A percentile compares a stretch with the other conserved stretches of the same genome.
phyloP scores from a whole-genome alignment of 139 green algal genomes.

The Asterochloris erici region DNA sequence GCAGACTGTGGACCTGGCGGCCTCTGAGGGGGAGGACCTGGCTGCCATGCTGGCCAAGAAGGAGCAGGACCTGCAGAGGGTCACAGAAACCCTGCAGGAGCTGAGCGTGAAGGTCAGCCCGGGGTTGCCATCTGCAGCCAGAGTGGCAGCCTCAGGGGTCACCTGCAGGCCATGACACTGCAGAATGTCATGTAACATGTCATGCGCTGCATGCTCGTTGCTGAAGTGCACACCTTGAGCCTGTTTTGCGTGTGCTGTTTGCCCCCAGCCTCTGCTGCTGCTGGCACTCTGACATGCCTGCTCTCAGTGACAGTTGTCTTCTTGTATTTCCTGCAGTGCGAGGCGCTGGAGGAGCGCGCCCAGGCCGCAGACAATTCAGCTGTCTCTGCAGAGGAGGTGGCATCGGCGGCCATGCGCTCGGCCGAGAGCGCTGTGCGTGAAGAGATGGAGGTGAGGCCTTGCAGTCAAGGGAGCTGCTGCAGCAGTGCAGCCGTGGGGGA shows the following conservation, averaged over 20 bases:
- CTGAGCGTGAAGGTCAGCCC: conserved; percentile 26
- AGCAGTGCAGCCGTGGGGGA: conserved; percentile 17
- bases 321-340: conserved; percentile 11
- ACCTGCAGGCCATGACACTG: background rate
- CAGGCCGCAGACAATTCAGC: conserved; percentile 16
- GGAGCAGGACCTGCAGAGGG: conserved; percentile 20
- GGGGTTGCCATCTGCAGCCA: background rate
- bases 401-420: conserved; percentile 69
- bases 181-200: background rate
- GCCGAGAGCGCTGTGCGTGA: conserved; percentile 73
- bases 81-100: background rate
- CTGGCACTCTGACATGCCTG: background rate
- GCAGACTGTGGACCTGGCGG: background rate
- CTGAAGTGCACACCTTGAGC: background rate
- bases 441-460: conserved; percentile 63
- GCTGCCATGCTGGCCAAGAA: conserved; percentile 32
- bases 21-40: background rate
- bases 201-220: background rate
- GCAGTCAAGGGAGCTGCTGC: conserved; percentile 10
- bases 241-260: background rate
- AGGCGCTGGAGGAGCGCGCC: conserved; percentile 19
- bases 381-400: conserved; percentile 54
- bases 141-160: background rate
- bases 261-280: background rate
- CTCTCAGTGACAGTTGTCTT: background rate